Evolutionary conservation across 768 basidiomycete species (phyloP), one percentile per base, ranked within the genome.

Genomic region (Glaciozyma antarctica): DNA sequence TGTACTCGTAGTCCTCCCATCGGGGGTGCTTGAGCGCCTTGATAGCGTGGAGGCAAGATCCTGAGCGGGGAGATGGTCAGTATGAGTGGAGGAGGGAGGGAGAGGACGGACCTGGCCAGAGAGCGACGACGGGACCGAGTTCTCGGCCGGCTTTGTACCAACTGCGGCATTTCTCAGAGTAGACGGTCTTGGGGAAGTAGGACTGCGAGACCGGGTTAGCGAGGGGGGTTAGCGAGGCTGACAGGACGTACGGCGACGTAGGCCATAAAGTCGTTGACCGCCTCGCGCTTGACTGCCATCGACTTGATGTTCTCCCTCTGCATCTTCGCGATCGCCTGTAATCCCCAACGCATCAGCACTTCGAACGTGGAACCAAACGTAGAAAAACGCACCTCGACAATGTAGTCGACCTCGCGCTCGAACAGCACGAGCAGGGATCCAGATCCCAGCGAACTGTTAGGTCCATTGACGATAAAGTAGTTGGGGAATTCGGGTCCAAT

Each of bases 91-190:
- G n/a, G 24, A 26, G 22, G 61, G 41, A 53, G 38, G 12, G 57
- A 22, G 26, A 43, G 22, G 4, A 49, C 48, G 10, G 17, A 56
- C 19, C 83, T 83, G 85, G 84, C 83, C 83, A 86, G 10, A 86
- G 76, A 1, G 78, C 83, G 28, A 80, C 79, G 12, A 85, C 77
- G 2, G 82, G 79, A 2, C 85, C 84, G 74, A 57, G 55, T 66
- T 81, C 81, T 66, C 81, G 81, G 7, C 83, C 84, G 49, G 76
- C 77, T 72, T 85, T 85, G 72, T 85, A 86, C 84, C 85, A 86
- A 41, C 83, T 83, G 19, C 80, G 76, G 68, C 84, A 85, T 67
- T 81, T 81, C 56, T 80, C 78, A 45, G 80, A 79, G 72, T 81
- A 85, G 3, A 85, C 83, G 6, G 83, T 84, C 82, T 84, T 60